A percentile compares a stretch with the other conserved stretches of the same genome.
Conservation (phyloP, 306 rosid species). For the Glycine tomentella region DNA sequence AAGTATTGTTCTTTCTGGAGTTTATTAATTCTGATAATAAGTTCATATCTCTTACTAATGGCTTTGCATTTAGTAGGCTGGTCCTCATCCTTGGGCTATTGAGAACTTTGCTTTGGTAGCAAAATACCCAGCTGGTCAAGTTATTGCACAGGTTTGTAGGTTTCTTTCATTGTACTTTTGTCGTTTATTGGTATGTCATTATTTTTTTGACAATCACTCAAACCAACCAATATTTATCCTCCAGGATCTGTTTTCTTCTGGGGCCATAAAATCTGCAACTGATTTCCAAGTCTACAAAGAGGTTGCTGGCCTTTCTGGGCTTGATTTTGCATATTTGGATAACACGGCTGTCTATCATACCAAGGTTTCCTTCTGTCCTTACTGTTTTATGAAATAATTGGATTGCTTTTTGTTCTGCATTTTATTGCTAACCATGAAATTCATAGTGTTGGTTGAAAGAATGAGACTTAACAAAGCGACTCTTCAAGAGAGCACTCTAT, state of each 20-base stretch:
- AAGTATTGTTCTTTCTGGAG: slow-evolving; percentile 17
- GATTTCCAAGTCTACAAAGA: slow-evolving; percentile 94
- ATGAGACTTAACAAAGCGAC: slow-evolving; percentile 20
- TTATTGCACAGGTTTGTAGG: slow-evolving; percentile 72
- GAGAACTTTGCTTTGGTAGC: slow-evolving; percentile 84
- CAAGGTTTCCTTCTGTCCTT: slow-evolving; percentile 67
- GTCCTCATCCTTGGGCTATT: slow-evolving; percentile 94
- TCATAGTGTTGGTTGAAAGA: slow-evolving; percentile 15
- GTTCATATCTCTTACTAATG: slow-evolving; percentile 20
- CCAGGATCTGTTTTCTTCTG: slow-evolving; percentile 91
- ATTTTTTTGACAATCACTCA: slow-evolving; percentile 35
- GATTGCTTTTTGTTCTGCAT: slow-evolving; percentile 22
- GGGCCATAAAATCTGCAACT: slow-evolving; percentile 91
- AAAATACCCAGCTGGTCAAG: slow-evolving; percentile 88
- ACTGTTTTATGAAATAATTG: slow-evolving; percentile 33
- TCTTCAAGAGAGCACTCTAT: neutral
- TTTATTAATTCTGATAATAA: slow-evolving; percentile 40
- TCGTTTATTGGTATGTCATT: slow-evolving; percentile 9
- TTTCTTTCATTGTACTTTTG: slow-evolving; percentile 28
- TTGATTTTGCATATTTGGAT: slow-evolving; percentile 89
- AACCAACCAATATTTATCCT: slow-evolving; percentile 43
- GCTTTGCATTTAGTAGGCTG: slow-evolving; percentile 70
- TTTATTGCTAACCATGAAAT: slow-evolving; percentile 37
- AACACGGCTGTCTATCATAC: slow-evolving; percentile 95
- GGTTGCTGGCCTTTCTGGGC: slow-evolving; percentile 92